These are phyloP conservation scores for Pestalotiopsis sp. DNA, from an alignment of 2,329 filamentous ascomycete genomes.

Conservation along the genomic window DNA sequence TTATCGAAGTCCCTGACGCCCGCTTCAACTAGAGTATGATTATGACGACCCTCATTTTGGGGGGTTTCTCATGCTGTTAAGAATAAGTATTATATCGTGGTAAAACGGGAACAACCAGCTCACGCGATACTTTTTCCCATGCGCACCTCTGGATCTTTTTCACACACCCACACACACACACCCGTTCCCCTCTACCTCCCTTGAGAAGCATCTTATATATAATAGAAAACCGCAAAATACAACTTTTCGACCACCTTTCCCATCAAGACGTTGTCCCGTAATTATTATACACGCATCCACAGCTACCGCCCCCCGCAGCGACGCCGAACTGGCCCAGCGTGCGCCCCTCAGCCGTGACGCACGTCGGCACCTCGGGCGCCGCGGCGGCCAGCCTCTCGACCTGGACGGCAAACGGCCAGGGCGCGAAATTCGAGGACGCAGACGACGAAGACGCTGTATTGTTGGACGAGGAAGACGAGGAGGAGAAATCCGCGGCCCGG, in stretches of 20 bases:
- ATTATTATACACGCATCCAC: slow-evolving; percentile 42
- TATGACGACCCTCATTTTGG: too few relatives aligned
- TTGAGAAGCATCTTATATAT: too few relatives aligned
- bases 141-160: too few relatives aligned
- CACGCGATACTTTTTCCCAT: too few relatives aligned
- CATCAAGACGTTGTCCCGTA: slow-evolving; percentile 22
- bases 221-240: not conserved
- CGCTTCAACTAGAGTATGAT: too few relatives aligned
- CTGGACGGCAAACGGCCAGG: slow-evolving; percentile 63
- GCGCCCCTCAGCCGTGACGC: slow-evolving; percentile 43
- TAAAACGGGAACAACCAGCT: too few relatives aligned
- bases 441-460: not conserved
- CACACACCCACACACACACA: too few relatives aligned
- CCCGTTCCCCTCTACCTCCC: too few relatives aligned
- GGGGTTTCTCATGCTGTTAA: too few relatives aligned
- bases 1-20: too few relatives aligned
- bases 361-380: slow-evolving; percentile 54
- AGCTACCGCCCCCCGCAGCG: slow-evolving; percentile 27
- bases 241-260: not conserved
- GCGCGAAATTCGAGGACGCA: slow-evolving; percentile 38
- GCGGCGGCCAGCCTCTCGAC: slow-evolving; percentile 53
- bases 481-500: slow-evolving; percentile 19
- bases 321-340: slow-evolving; percentile 39
- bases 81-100: too few relatives aligned
- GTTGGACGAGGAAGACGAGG: too few relatives aligned